phyloP scores from a whole-genome alignment of 257 asterid genomes.

The Salvia rosmarinus region DNA sequence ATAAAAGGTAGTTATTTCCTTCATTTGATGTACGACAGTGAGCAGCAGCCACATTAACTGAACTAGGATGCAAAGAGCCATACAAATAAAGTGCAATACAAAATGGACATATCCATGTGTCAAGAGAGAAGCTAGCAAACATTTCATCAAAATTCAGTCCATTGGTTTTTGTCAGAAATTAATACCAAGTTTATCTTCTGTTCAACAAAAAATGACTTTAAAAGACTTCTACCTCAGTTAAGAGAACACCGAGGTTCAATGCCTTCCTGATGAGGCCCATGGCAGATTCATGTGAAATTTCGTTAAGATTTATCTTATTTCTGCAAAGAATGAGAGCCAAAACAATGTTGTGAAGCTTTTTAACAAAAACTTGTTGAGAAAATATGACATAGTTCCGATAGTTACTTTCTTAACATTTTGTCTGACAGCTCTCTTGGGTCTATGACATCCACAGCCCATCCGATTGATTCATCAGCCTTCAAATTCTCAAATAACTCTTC shows the following conservation, averaged over 20 bases:
- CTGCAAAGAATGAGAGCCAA: slow-evolving; percentile 48
- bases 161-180: not conserved
- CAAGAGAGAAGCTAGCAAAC: not conserved
- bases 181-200: slow-evolving; percentile 18
- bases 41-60: not conserved
- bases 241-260: slow-evolving; percentile 77
- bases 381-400: slow-evolving; percentile 13
- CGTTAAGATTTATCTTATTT: slow-evolving; percentile 83
- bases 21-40: not conserved
- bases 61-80: not conserved
- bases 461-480: slow-evolving; percentile 77
- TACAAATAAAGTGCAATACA: not conserved
- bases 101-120: not conserved
- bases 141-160: not conserved
- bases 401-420: slow-evolving; percentile 89
- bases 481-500: slow-evolving; percentile 87
- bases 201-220: slow-evolving; percentile 21
- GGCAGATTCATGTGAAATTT: slow-evolving; percentile 94
- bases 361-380: slow-evolving; percentile 6
- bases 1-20: not conserved
- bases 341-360: slow-evolving; percentile 25
- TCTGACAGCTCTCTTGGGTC: slow-evolving; percentile 93
- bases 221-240: slow-evolving; percentile 71
- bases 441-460: slow-evolving; percentile 96
- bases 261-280: slow-evolving; percentile 79